phyloP scores from a whole-genome alignment of 2,329 filamentous ascomycete genomes.

The Trichothecium roseum region DNA sequence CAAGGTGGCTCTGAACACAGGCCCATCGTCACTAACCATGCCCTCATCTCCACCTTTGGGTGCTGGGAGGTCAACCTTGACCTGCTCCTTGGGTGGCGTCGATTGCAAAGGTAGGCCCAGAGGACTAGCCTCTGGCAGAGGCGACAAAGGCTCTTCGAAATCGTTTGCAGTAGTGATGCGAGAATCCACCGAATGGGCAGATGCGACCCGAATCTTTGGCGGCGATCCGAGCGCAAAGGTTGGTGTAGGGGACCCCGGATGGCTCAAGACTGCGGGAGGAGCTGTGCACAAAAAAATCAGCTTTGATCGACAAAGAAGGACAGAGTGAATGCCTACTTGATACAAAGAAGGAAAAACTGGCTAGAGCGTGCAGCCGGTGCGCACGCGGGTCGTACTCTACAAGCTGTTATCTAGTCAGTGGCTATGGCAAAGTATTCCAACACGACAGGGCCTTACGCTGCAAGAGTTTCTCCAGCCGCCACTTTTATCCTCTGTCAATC shows the following conservation, averaged over 20 bases:
- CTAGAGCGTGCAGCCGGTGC: conserved; percentile 78
- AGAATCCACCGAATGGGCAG: conserved; percentile 76
- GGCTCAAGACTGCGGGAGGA: conserved; percentile 31
- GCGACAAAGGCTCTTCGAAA: conserved; percentile 48
- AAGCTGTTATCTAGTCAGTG: conserved; percentile 46
- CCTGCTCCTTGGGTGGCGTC: conserved; percentile 30
- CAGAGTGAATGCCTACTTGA: conserved; percentile 46
- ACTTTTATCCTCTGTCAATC: conserved; percentile 65
- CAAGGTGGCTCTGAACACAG: conserved; percentile 91
- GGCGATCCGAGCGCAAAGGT: conserved; percentile 64
- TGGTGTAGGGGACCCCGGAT: conserved; percentile 59
- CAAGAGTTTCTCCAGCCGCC: conserved; percentile 95
- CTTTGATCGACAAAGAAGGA: conserved; percentile 2
- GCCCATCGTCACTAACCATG: conserved; percentile 79
- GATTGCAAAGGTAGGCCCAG: conserved; percentile 11
- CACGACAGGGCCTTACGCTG: conserved; percentile 47
- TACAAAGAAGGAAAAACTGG: conserved; percentile 93
- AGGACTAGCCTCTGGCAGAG: conserved; percentile 28
- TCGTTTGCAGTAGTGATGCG: conserved; percentile 66
- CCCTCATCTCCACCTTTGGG: conserved; percentile 80
- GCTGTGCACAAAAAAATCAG: conserved; percentile 22
- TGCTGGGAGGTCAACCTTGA: conserved; percentile 82
- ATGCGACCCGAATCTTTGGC: conserved; percentile 72
- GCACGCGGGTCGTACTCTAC: conserved; percentile 94
- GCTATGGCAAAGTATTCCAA: neutral